These are phyloP conservation scores for Clarireedia homoeocarpa DNA, from an alignment of 2,329 filamentous ascomycete species.

Conservation along the genomic window DNA sequence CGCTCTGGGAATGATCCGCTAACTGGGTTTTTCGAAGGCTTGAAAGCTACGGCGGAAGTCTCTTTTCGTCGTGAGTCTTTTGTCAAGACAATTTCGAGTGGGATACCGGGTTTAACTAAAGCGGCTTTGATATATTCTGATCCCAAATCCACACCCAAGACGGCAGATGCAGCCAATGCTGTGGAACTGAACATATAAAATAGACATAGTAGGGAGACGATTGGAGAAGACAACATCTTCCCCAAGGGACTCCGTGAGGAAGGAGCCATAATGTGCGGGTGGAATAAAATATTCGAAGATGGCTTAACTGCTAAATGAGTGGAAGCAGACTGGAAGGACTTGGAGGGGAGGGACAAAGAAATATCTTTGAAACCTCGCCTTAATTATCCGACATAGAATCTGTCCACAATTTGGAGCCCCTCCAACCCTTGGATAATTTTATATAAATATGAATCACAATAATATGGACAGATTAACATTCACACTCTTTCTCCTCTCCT, in stretches of 20 bases:
- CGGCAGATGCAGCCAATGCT: conserved; percentile 47
- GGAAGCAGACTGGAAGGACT: conserved; percentile 17
- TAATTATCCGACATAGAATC: conserved; percentile 23
- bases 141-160: conserved; percentile 87
- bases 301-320: conserved; percentile 23
- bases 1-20: conserved; percentile 73
- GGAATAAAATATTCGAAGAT: not conserved
- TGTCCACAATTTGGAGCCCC: conserved; percentile 22
- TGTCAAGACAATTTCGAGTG: conserved; percentile 93
- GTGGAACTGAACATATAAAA: conserved; percentile 29
- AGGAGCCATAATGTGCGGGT: conserved; percentile 22
- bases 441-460: not conserved
- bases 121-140: conserved; percentile 96
- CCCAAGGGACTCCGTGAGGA: conserved; percentile 11
- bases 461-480: not conserved
- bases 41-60: conserved; percentile 83
- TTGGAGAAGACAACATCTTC: conserved; percentile 21
- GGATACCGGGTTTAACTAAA: conserved; percentile 92
- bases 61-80: conserved; percentile 98
- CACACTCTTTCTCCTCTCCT: not conserved
- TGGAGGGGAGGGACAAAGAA: not conserved
- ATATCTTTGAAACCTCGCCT: conserved; percentile 19
- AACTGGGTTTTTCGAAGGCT: conserved; percentile 63
- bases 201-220: conserved; percentile 26
- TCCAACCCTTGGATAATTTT: not conserved